Evolutionary conservation across 257 asterid species (phyloP), one percentile per base, ranked within the genome.

Genomic region (Nicotiana tomentosiformis): DNA sequence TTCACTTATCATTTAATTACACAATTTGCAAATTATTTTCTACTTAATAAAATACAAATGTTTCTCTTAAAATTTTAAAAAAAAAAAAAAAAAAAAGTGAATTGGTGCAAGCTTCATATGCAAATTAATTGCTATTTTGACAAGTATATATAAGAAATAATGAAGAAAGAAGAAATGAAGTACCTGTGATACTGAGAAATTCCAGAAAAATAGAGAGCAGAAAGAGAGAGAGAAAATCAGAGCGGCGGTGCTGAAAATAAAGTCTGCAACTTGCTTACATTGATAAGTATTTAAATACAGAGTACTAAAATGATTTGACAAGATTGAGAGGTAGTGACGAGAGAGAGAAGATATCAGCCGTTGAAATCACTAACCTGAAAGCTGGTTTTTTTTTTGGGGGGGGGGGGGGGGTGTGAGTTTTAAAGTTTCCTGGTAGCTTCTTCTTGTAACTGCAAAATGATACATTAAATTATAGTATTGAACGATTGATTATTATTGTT

Each of bases 271-370:
- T 84, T 76, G 37, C 76, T 7, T 37, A 8, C 3, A 51, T 17
- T 61, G 39, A 17, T 7, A 77, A 81, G 82, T 43, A 77, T 77
- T 85, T 58, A 68, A 32, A 64, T 37, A 69, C 12, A 15, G 9
- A 30, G 10, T 29, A 77, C 12, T 33, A 61, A 55, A 30, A 61
- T 2, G 26, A 68, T 67, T 68, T 78, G 46, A 35, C 30, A 18
- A 18, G 78, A 62, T 82, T 82, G 68, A 81, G 14, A 60, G 20
- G 37, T 43, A 43, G 12, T 65, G 66, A 56, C 65, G 82, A 35
- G 81, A 56, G 82, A 67, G 77, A 37, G 64, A 57, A 26, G 62
- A 86, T 84, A 39, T 69, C 62, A 82, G 68, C 85, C 77, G 68
- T 74, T 80, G 66, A 37, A 65, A 26, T 14, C 14, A 46, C 20